Evolutionary conservation across 2,329 filamentous ascomycete genomes (phyloP), one percentile per base, ranked within the genome.

Genomic region (Phialemoniopsis sp.): DNA sequence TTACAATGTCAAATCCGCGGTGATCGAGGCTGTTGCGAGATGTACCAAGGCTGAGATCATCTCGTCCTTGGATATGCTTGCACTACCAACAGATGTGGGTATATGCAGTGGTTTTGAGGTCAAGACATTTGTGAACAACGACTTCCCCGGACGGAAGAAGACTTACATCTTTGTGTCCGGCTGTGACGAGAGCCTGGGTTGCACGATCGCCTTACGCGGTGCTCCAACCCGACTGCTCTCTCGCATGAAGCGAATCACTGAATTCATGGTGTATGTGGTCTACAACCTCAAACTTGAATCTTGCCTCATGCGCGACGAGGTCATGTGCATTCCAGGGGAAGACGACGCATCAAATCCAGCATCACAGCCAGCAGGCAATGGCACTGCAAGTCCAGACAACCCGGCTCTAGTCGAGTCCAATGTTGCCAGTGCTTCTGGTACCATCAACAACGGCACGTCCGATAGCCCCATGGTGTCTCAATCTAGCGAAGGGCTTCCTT

Each of bases 261-360:
- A 98, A 57, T 97, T 98, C 57, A 96, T 98, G 91, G 86, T 94
- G 29, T 98, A 97, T 51, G 94, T 98, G 15, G 90, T 97, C 12
- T 98, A 98, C 64, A 98, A 96, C 53, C 72, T 98, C 38, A 95
- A 95, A 57, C 74, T 98, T 13, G 93, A 98, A 63, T 95, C 93
- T 2, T 95, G 87, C 51, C 70, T 98, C 34, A 87, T 98, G 76
- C 79, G 88, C 38, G 93, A 98, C 58, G 90, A 95, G 53, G 95
- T 89, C 50, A 85, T 95, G 13, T 79, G 90, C 45, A 84, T 94
- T 16, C 89, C 89, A 2, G 73, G 78, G 2, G 75, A 76, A 19
- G 73, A 78, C 4, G 57, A 68, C 52, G 72, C 53, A 30, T 59
- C 50, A 39, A 67, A 59, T 40, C 62, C 55, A 10, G 21, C 6